Conservation (phyloP, 768 basidiomycete genomes). For the Hypholoma fasciculare region DNA sequence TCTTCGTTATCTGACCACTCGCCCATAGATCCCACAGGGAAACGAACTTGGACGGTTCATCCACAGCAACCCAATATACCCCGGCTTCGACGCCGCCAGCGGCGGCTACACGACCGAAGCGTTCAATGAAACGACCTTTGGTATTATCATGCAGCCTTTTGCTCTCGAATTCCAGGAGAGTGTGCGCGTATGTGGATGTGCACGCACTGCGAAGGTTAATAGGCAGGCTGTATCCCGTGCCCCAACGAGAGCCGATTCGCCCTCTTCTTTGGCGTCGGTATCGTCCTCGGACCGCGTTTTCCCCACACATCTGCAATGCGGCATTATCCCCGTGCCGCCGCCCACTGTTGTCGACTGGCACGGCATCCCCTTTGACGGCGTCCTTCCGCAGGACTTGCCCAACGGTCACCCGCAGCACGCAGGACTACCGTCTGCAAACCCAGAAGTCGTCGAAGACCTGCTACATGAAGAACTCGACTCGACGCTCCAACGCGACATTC, state of each 20-base stretch:
- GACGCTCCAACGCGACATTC: not conserved
- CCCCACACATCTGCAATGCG: slow-evolving; percentile 3
- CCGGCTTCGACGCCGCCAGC: slow-evolving; percentile 14
- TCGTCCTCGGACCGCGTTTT: not conserved
- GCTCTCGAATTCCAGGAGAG: slow-evolving; percentile 63
- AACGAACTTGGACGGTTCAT: slow-evolving; percentile 12
- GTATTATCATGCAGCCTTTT: slow-evolving; percentile 47
- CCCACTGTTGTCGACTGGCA: slow-evolving; percentile 4
- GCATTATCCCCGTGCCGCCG: slow-evolving; percentile 12
- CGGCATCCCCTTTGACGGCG: slow-evolving; percentile 1
- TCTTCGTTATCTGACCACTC: not conserved
- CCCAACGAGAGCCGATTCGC: too few relatives aligned
- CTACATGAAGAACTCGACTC: not conserved
- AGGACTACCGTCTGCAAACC: not conserved
- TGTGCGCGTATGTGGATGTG: slow-evolving; percentile 31
- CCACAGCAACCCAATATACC: slow-evolving; percentile 15
- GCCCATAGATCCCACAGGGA: slow-evolving; percentile 23
- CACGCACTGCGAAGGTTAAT: not conserved
- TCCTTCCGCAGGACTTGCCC: not conserved
- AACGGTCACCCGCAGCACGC: slow-evolving; percentile 4
- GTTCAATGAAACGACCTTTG: slow-evolving; percentile 33
- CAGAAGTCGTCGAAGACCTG: not conserved
- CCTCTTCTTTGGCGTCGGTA: too few relatives aligned
- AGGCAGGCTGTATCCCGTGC: too few relatives aligned
- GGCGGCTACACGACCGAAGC: slow-evolving; percentile 7